Evolutionary conservation across 192 early-diverging fungal species (phyloP).

Genomic region (Coemansia guatemalensis): DNA sequence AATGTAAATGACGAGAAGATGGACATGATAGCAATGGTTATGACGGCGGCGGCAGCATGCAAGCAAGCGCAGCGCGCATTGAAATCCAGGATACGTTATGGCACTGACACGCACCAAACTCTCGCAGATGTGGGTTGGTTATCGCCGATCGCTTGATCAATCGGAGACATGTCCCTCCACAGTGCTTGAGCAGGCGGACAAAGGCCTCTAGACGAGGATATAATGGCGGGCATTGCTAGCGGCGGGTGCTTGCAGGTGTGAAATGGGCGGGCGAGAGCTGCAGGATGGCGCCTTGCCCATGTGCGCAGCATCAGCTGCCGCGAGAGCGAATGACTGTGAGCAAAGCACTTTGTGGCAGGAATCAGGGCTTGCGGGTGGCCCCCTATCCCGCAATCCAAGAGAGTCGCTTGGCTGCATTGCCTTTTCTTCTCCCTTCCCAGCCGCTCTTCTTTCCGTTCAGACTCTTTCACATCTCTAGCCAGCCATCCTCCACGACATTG

Average conservation of each 20-base stretch:
- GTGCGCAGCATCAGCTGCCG: background rate
- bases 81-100: background rate
- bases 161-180: background rate
- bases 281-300: background rate
- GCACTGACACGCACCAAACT: background rate
- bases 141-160: background rate
- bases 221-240: background rate
- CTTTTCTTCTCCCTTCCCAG: background rate
- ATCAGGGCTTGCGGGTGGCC: background rate
- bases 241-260: background rate
- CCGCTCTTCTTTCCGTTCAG: background rate
- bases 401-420: background rate
- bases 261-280: background rate
- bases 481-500: background rate
- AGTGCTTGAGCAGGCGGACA: no score
- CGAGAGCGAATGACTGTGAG: background rate
- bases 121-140: no score
- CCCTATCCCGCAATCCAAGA: background rate
- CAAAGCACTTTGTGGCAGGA: background rate
- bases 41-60: background rate
- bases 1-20: background rate
- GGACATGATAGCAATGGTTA: background rate
- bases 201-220: no score
- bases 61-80: background rate
- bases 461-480: background rate